Percentiles rank a stretch among this genome's conserved stretches.
phyloP scores from a whole-genome alignment of 768 basidiomycete species.

The Fomitopsis serialis region DNA sequence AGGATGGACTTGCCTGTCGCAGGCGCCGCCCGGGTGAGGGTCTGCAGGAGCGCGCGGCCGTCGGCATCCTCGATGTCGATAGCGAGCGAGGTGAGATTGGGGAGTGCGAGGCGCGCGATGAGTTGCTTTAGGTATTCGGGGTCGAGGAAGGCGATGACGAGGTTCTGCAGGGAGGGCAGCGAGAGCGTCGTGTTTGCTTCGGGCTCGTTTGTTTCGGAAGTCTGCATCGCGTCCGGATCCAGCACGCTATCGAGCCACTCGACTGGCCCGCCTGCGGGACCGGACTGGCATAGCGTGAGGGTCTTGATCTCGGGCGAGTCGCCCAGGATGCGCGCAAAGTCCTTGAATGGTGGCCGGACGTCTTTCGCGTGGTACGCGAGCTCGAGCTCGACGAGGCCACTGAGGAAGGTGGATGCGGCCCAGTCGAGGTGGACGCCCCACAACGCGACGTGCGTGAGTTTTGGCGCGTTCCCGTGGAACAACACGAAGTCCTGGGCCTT shows the following conservation, averaged over 20 bases:
- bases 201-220: background rate
- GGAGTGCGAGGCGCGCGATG: slow-evolving; percentile 28
- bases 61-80: slow-evolving; percentile 57
- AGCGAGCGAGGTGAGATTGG: slow-evolving; percentile 30
- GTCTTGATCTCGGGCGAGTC: slow-evolving; percentile 47
- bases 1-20: slow-evolving; percentile 37
- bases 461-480: slow-evolving; percentile 47
- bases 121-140: slow-evolving; percentile 28
- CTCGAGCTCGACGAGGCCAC: slow-evolving; percentile 45
- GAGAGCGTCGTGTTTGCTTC: slow-evolving; percentile 13
- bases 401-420: slow-evolving; percentile 41
- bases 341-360: slow-evolving; percentile 53
- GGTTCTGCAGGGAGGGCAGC: slow-evolving; percentile 21
- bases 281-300: slow-evolving; percentile 52
- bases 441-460: slow-evolving; percentile 40
- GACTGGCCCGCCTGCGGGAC: slow-evolving; percentile 40
- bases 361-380: slow-evolving; percentile 59
- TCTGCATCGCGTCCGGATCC: slow-evolving; percentile 2
- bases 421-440: slow-evolving; percentile 74
- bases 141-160: slow-evolving; percentile 27
- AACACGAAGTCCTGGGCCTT: slow-evolving; percentile 42
- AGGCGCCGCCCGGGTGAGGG: slow-evolving; percentile 34
- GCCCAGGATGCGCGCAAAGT: slow-evolving; percentile 47
- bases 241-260: slow-evolving; percentile 27
- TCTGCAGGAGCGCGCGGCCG: slow-evolving; percentile 41